phyloP scores from a whole-genome alignment of 164 flowering plant genomes.

The Piper longum region DNA sequence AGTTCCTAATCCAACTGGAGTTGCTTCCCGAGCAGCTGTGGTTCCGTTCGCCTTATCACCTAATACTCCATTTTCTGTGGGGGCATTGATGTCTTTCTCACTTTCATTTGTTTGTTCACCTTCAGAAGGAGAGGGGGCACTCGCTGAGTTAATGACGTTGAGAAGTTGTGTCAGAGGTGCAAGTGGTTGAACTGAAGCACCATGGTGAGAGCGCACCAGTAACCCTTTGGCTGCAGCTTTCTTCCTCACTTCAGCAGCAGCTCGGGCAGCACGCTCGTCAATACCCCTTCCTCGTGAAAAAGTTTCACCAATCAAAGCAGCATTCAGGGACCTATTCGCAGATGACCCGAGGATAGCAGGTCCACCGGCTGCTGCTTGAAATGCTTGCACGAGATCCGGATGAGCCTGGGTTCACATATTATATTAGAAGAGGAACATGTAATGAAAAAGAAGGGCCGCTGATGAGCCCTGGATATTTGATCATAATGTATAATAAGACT shows the following conservation, averaged over 20 bases:
- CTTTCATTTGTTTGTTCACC: conserved; percentile 15
- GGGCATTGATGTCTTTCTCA: conserved; percentile 25
- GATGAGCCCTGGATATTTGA: not conserved
- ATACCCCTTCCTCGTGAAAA: conserved; percentile 74
- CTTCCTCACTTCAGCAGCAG: conserved; percentile 71
- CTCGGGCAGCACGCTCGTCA: conserved; percentile 86
- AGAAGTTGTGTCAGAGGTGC: conserved; percentile 60
- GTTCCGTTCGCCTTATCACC: conserved; percentile 18
- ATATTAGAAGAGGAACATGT: not conserved
- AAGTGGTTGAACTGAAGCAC: conserved; percentile 55
- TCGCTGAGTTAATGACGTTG: conserved; percentile 51
- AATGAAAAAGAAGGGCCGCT: not conserved
- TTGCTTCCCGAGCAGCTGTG: conserved; percentile 16
- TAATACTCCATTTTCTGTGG: conserved; percentile 10
- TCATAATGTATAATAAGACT: no score
- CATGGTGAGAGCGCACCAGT: conserved; percentile 51
- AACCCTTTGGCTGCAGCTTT: conserved; percentile 89
- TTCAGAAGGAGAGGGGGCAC: conserved; percentile 23
- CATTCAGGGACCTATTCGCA: conserved; percentile 36
- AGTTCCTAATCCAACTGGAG: conserved; percentile 72
- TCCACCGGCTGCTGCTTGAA: conserved; percentile 68
- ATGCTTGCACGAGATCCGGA: conserved; percentile 70
- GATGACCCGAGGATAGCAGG: conserved; percentile 28
- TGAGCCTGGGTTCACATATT: conserved; percentile 30
- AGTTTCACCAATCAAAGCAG: conserved; percentile 42